Percentiles rank a stretch among this genome's conserved stretches.
Evolutionary conservation across 1,284 basidiomycete genomes (phyloP).

Genomic region (Farysia itapuensis): DNA sequence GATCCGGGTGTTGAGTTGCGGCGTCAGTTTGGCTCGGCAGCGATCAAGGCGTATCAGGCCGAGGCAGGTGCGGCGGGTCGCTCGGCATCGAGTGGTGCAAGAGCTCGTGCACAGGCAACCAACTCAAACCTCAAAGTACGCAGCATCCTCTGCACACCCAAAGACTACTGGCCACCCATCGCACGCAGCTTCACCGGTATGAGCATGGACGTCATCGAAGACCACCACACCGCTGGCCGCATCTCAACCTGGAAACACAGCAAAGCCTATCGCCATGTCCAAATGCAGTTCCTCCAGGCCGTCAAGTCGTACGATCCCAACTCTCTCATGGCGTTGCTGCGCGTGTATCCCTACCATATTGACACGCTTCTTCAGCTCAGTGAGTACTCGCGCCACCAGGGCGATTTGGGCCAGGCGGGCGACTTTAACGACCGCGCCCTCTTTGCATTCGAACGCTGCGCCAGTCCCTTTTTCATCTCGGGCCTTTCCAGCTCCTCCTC

Average conservation of each 20-base stretch:
- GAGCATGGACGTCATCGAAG: slow-evolving; percentile 49
- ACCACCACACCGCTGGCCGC: slow-evolving; percentile 23
- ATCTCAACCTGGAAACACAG: slow-evolving; percentile 50
- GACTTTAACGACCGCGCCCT: slow-evolving; percentile 57
- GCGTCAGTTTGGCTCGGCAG: slow-evolving; percentile 56
- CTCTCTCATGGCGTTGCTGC: slow-evolving; percentile 43
- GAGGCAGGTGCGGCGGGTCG: slow-evolving; percentile 23
- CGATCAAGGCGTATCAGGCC: slow-evolving; percentile 55
- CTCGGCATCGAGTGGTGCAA: slow-evolving; percentile 19
- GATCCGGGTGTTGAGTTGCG: slow-evolving; percentile 54
- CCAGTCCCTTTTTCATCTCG: slow-evolving; percentile 40
- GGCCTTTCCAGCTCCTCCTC: slow-evolving; percentile 41
- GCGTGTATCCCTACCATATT: slow-evolving; percentile 57
- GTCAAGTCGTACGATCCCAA: slow-evolving; percentile 54
- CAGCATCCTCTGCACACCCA: slow-evolving; percentile 50
- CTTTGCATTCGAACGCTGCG: slow-evolving; percentile 54
- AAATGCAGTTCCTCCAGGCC: slow-evolving; percentile 56
- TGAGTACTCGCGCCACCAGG: slow-evolving; percentile 55
- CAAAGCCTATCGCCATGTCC: slow-evolving; percentile 52
- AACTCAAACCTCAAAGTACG: slow-evolving; percentile 53
- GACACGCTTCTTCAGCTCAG: slow-evolving; percentile 55
- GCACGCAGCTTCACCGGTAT: slow-evolving; percentile 53
- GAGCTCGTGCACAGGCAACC: slow-evolving; percentile 41
- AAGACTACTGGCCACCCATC: slow-evolving; percentile 54
- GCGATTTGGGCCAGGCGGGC: slow-evolving; percentile 54